Conservation (phyloP, 768 basidiomycete species). For the Cystofilobasidium macerans region DNA sequence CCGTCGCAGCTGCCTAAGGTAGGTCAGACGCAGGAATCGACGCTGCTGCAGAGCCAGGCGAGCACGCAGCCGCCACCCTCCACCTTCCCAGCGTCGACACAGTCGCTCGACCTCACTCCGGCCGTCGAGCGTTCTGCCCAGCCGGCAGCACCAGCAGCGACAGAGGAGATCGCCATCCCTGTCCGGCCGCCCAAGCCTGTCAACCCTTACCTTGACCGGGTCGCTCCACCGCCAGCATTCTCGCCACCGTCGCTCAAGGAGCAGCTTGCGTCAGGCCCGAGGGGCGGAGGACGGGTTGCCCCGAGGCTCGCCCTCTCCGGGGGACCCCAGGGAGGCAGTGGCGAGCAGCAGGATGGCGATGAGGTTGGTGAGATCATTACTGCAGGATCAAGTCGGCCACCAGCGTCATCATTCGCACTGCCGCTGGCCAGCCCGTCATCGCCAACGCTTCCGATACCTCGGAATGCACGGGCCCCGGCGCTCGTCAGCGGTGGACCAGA, state of each 20-base stretch:
- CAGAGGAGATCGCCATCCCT: neutral
- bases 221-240: constrained; percentile 14
- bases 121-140: neutral
- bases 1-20: neutral
- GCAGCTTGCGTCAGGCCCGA: neutral
- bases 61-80: neutral
- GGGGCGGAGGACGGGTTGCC: neutral
- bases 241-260: neutral
- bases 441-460: too few relatives aligned
- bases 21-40: neutral
- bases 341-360: neutral
- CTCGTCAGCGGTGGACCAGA: too few relatives aligned
- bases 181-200: constrained; percentile 1
- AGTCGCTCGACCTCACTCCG: neutral
- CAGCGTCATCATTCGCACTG: too few relatives aligned
- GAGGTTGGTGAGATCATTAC: neutral
- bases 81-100: neutral
- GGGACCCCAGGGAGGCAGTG: neutral
- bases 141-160: neutral
- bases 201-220: constrained; percentile 17
- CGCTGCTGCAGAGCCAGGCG: neutral
- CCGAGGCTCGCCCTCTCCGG: neutral
- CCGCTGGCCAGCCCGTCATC: too few relatives aligned
- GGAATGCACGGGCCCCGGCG: too few relatives aligned
- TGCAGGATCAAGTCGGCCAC: too few relatives aligned